Conservation (phyloP, 345 rosid genomes). For the Psidium guajava region DNA sequence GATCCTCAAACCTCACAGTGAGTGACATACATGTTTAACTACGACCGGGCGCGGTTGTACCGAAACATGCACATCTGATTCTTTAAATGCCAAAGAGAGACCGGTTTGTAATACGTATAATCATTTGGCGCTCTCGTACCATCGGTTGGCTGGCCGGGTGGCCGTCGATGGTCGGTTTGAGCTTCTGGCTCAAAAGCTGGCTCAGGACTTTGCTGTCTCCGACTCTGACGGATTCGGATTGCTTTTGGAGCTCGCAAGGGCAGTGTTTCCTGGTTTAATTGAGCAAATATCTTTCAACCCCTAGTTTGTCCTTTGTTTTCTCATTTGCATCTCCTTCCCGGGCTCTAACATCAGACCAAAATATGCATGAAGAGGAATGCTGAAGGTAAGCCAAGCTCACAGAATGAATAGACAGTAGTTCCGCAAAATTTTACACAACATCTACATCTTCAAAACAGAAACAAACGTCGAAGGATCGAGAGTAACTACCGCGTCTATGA, state of each 20-base stretch:
- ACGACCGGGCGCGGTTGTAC: not conserved
- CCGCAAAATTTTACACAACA: not conserved
- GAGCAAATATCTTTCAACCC: not conserved
- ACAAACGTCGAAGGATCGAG: not conserved
- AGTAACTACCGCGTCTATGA: not conserved
- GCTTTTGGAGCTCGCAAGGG: too few species aligned
- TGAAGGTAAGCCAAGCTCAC: not conserved
- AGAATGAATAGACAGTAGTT: not conserved
- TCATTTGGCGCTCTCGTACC: too few species aligned
- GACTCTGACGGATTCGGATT: too few species aligned
- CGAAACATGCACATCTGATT: too few species aligned
- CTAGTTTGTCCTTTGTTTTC: not conserved
- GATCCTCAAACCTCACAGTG: not conserved
- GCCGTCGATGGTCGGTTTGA: too few species aligned
- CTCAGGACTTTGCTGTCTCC: too few species aligned
- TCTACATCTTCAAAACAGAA: not conserved
- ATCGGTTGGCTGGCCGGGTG: too few species aligned
- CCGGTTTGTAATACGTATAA: too few species aligned
- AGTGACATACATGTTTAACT: not conserved
- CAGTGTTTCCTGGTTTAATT: too few species aligned
- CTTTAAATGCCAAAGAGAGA: too few species aligned
- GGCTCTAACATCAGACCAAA: not conserved
- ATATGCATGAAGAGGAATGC: not conserved
- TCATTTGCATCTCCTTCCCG: not conserved
- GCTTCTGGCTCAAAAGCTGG: too few species aligned